phyloP scores from a whole-genome alignment of 1,284 basidiomycete genomes.

The Tausonia pullulans region DNA sequence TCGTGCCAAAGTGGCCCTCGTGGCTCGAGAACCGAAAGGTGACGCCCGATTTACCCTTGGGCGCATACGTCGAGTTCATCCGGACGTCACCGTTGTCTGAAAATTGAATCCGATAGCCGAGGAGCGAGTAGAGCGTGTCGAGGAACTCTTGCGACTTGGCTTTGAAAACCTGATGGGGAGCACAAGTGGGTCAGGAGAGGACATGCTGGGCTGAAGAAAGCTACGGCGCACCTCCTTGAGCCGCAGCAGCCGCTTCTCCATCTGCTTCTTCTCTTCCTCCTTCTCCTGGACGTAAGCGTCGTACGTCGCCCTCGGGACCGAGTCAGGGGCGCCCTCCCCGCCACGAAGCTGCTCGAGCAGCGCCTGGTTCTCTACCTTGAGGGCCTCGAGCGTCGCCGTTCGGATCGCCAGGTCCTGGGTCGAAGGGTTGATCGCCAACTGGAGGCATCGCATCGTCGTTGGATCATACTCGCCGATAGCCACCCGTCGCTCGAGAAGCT shows the following conservation, averaged over 20 bases:
- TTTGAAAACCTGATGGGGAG: slow-evolving; percentile 31
- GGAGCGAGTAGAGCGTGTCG: slow-evolving; percentile 42
- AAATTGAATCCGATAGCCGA: slow-evolving; percentile 45
- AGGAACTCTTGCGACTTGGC: slow-evolving; percentile 44
- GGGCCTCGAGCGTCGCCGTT: slow-evolving; percentile 36
- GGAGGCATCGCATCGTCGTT: slow-evolving; percentile 36
- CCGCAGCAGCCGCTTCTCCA: slow-evolving; percentile 39
- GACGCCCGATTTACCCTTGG: slow-evolving; percentile 38
- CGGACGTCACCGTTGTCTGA: slow-evolving; percentile 43
- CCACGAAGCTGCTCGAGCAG: slow-evolving; percentile 30
- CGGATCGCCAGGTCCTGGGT: slow-evolving; percentile 38
- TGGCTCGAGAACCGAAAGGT: slow-evolving; percentile 36
- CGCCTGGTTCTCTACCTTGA: slow-evolving; percentile 40
- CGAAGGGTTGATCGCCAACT: slow-evolving; percentile 40
- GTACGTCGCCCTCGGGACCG: slow-evolving; percentile 37
- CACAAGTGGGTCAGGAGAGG: background rate
- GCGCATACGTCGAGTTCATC: slow-evolving; percentile 44
- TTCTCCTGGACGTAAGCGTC: slow-evolving; percentile 36
- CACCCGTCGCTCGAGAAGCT: slow-evolving; percentile 36
- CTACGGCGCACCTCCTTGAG: slow-evolving; percentile 36
- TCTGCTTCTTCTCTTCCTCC: slow-evolving; percentile 34
- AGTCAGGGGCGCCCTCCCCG: slow-evolving; percentile 1
- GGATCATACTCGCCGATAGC: slow-evolving; percentile 43
- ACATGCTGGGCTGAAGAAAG: background rate
- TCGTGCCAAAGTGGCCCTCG: slow-evolving; percentile 40